A percentile compares a stretch with the other conserved stretches of the same genome.
phyloP scores from a whole-genome alignment of 176 grass and related monocot genomes.

The Pontederia crassipes region DNA sequence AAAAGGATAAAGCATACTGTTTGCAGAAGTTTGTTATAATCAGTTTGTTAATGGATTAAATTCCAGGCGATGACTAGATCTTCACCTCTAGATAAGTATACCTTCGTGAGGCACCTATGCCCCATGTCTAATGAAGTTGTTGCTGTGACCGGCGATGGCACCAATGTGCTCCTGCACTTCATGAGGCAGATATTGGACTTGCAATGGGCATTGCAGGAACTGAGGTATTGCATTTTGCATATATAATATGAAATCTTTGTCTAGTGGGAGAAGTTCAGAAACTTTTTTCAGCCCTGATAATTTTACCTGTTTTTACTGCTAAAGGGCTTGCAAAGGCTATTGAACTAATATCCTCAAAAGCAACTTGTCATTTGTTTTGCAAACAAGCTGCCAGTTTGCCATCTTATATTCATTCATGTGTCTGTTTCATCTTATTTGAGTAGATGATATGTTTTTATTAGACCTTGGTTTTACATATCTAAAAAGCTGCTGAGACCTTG shows the following conservation, averaged over 20 bases:
- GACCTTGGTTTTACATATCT: no score
- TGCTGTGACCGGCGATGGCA: conserved; percentile 97
- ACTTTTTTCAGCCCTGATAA: background rate
- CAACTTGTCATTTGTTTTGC: no score
- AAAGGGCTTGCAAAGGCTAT: no score
- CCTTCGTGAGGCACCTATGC: conserved; percentile 62
- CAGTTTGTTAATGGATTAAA: conserved; percentile 5
- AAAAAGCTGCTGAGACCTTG: no score
- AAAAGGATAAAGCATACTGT: conserved; percentile 12
- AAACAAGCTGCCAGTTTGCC: no score
- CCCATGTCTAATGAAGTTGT: conserved; percentile 69
- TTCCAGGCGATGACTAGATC: conserved; percentile 75
- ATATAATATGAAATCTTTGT: background rate
- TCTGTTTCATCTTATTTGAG: no score
- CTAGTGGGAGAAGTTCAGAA: background rate
- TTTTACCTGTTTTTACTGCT: background rate
- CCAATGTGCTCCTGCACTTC: conserved; percentile 82
- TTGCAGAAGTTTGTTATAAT: conserved; percentile 14
- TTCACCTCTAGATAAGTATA: conserved; percentile 77
- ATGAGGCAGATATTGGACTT: conserved; percentile 95
- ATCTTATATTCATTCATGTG: no score
- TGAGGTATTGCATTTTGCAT: conserved; percentile 35
- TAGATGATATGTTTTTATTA: no score
- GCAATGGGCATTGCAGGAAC: conserved; percentile 95
- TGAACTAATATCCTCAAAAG: no score